Percentiles rank a stretch among this genome's conserved stretches.
These are phyloP conservation scores for Beauveria rudraprayagi DNA, from an alignment of 2,329 filamentous ascomycete genomes.

Conservation along the genomic window DNA sequence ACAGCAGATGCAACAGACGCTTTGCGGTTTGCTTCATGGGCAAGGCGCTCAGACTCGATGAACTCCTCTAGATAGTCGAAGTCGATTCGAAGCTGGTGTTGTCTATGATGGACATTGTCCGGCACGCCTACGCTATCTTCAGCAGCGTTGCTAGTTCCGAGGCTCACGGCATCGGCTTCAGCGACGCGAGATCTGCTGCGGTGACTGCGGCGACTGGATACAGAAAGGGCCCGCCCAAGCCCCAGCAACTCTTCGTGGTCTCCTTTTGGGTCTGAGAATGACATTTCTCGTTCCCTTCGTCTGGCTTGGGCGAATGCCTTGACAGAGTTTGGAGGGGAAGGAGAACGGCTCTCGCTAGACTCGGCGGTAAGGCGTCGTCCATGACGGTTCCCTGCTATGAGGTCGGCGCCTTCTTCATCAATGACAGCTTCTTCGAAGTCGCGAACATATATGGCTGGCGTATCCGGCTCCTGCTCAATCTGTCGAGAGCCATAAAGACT, in stretches of 20 bases:
- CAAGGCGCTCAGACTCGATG: constrained; percentile 54
- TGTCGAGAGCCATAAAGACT: constrained; percentile 53
- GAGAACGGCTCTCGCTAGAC: constrained; percentile 55
- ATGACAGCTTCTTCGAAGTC: constrained; percentile 83
- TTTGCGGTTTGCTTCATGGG: constrained; percentile 41
- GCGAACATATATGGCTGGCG: constrained; percentile 46
- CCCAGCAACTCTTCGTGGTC: constrained; percentile 46
- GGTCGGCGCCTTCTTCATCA: constrained; percentile 58
- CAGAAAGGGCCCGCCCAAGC: constrained; percentile 65
- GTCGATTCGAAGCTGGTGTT: constrained; percentile 77
- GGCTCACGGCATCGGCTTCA: constrained; percentile 53
- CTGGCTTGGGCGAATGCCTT: constrained; percentile 93
- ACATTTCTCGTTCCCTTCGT: constrained; percentile 68
- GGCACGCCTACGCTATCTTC: constrained; percentile 90
- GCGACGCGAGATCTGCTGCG: constrained; percentile 50
- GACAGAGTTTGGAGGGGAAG: constrained; percentile 91
- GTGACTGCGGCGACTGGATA: constrained; percentile 54
- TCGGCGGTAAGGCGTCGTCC: constrained; percentile 50
- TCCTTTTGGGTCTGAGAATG: constrained; percentile 39
- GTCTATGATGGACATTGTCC: constrained; percentile 45
- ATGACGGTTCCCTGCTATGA: constrained; percentile 35
- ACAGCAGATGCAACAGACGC: constrained; percentile 31
- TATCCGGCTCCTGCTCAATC: constrained; percentile 29
- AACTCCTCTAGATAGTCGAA: constrained; percentile 94
- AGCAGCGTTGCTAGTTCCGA: constrained; percentile 60